These are phyloP conservation scores for Colletotrichum zoysiae DNA, from an alignment of 2,329 filamentous ascomycete genomes.

Conservation along the genomic window DNA sequence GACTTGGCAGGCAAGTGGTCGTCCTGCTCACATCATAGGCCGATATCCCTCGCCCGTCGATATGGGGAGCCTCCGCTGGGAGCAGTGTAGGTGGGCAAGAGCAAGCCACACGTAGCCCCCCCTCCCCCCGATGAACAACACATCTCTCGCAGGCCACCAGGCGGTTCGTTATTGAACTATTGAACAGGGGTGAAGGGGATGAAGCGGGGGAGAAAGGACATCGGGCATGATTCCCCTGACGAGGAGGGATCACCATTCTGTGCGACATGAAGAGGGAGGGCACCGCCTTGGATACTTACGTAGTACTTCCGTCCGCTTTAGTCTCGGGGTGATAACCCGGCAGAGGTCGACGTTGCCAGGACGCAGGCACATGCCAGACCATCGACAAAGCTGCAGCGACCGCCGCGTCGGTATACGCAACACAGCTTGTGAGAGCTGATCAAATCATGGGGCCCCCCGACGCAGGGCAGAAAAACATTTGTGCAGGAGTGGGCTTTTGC, in stretches of 20 bases:
- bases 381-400: background rate
- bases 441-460: background rate
- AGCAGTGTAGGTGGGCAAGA: slow-evolving; percentile 10
- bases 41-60: background rate
- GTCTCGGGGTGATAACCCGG: background rate
- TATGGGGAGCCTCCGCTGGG: too few species aligned
- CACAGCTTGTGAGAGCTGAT: background rate
- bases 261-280: too few species aligned
- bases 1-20: slow-evolving; percentile 13
- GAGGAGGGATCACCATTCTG: slow-evolving; percentile 8
- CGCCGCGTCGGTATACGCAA: background rate
- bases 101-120: background rate
- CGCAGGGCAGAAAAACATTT: background rate
- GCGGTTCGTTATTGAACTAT: background rate
- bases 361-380: slow-evolving; percentile 25
- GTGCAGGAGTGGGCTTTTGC: background rate
- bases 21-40: slow-evolving; percentile 8
- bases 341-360: slow-evolving; percentile 1
- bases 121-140: background rate
- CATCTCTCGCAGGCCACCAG: background rate
- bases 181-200: background rate
- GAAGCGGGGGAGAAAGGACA: background rate
- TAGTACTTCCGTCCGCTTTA: background rate
- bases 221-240: background rate
- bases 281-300: too few species aligned